Base-by-base conservation (phyloP, 768 basidiomycete species). In the Suillus alpinus region DNA sequence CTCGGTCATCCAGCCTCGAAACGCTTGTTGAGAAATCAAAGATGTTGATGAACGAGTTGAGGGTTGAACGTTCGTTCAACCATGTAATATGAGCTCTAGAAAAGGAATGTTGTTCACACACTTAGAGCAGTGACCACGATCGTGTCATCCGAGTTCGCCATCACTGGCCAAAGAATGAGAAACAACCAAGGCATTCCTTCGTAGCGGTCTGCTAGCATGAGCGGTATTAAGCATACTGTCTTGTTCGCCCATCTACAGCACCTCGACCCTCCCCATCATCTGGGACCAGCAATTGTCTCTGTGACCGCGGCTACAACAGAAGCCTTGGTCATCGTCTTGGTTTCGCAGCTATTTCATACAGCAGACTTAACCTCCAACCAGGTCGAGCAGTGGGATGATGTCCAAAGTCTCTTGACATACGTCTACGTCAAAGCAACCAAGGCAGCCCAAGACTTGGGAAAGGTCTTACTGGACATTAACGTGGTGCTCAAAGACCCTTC, bases 361-460 rank as follows among this genome's bases (percentile, higher is more conserved):
- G 7, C n/a, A 39, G 61, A 56, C 43, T 59, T 23, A 9, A 59
- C 59, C n/a, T 29, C 50, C 4, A 69, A 83, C 34, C 83, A 80
- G 60, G 80, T 82, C 2, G 73, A 71, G 18, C 72, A 71, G 34
- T 98, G 89, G 86, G 76, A 85, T 57, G 79, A 80, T 20, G 80
- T 95, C 3, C 92, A 95, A 75, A 75, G 81, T 10, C 81, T 95
- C 50, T 80, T 98, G 63, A 91, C 91, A 0, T 88, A 85, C 68
- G 83, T 91, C 41, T 97, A 98, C 72, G 90, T 92, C 3, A 88
- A 90, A 65, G 90, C 92, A n/a, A 89, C 89, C 14, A 86, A 83
- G 66, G 82, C 86, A 44, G 89, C 91, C 14, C 86, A 88, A 68
- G 80, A 83, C 40, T 71, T 80, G 66, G 84, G 84, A 69, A 89